Evolutionary conservation across 2,329 filamentous ascomycete species (phyloP).

Genomic region (Talaromyces sp.): DNA sequence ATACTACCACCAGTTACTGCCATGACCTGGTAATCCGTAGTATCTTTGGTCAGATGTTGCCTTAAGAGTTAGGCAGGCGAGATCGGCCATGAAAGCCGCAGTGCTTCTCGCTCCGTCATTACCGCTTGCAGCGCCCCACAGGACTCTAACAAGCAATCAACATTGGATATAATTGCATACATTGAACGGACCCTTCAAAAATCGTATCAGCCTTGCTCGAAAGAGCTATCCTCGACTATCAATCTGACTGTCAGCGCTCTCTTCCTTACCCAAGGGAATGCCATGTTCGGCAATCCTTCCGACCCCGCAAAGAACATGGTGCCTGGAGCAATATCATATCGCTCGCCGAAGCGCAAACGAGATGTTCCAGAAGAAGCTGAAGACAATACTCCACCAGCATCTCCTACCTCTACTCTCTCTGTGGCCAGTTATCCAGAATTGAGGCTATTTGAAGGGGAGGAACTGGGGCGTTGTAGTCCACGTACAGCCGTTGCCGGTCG

Average conservation of each 20-base stretch:
- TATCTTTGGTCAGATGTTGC: background rate
- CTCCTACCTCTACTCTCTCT: slow-evolving; percentile 34
- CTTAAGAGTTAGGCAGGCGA: background rate
- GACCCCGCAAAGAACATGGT: slow-evolving; percentile 30
- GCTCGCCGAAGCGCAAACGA: slow-evolving; percentile 37
- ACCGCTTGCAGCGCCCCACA: slow-evolving; percentile 1
- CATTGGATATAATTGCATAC: background rate
- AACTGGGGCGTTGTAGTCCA: slow-evolving; percentile 36
- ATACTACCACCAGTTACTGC: slow-evolving; percentile 11
- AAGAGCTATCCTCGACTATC: background rate
- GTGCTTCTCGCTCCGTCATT: background rate
- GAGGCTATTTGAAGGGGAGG: slow-evolving; percentile 31
- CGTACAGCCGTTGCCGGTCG: slow-evolving; percentile 39
- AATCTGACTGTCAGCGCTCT: background rate
- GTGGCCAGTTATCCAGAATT: slow-evolving; percentile 31
- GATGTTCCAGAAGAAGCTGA: slow-evolving; percentile 30
- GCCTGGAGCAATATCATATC: slow-evolving; percentile 27
- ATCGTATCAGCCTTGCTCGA: background rate
- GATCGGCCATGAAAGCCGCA: background rate
- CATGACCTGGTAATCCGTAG: background rate
- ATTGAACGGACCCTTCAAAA: background rate
- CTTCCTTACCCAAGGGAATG: background rate
- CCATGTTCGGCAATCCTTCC: slow-evolving; percentile 15
- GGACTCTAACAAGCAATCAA: background rate
- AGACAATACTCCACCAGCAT: slow-evolving; percentile 28